phyloP scores from a whole-genome alignment of 2,329 filamentous ascomycete genomes.

The Colletotrichum cuscutae region DNA sequence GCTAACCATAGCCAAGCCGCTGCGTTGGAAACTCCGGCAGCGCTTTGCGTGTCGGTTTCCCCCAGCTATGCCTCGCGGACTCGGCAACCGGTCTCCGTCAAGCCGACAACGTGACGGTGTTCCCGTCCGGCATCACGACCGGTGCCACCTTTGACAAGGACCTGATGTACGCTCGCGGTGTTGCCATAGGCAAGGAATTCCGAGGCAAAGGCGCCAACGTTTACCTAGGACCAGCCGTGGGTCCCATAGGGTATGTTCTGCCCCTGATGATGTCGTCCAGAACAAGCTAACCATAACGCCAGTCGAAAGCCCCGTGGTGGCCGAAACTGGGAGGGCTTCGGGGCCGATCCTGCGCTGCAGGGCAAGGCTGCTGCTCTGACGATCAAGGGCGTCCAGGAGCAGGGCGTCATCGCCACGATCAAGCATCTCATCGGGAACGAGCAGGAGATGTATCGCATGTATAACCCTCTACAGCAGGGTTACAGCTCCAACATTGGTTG shows the following conservation, averaged over 20 bases:
- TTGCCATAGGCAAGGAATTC: conserved; percentile 76
- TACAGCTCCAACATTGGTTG: conserved; percentile 81
- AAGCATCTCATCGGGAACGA: conserved; percentile 68
- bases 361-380: conserved; percentile 82
- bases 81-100: conserved; percentile 76
- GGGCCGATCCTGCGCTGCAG: conserved; percentile 77
- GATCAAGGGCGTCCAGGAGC: conserved; percentile 75
- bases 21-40: conserved; percentile 84
- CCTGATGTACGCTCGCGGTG: conserved; percentile 74
- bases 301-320: conserved; percentile 77
- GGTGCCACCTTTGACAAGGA: conserved; percentile 81
- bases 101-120: conserved; percentile 80
- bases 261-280: neutral
- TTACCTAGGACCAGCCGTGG: conserved; percentile 76
- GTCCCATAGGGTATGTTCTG: conserved; percentile 62
- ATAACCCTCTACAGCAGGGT: conserved; percentile 59
- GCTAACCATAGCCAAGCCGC: conserved; percentile 50
- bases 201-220: conserved; percentile 79
- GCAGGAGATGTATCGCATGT: conserved; percentile 73
- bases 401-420: conserved; percentile 66
- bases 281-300: neutral
- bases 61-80: conserved; percentile 78
- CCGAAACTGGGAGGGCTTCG: conserved; percentile 81
- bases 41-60: conserved; percentile 75
- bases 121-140: conserved; percentile 81